These are phyloP conservation scores for Alternaria infectoria DNA, from an alignment of 2,329 filamentous ascomycete species.

Conservation along the genomic window DNA sequence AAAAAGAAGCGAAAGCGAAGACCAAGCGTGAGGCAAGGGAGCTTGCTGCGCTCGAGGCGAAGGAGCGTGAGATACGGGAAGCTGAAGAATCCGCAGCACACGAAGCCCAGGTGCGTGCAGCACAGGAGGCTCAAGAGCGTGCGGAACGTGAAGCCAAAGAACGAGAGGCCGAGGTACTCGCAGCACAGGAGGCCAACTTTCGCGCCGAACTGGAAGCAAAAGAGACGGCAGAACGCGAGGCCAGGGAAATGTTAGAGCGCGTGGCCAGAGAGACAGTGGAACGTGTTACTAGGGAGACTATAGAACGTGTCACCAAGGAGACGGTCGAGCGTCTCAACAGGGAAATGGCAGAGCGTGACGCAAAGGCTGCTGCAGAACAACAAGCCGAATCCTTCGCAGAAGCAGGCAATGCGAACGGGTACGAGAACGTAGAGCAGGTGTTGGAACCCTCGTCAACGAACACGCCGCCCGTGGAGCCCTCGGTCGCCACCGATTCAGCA, in stretches of 20 bases:
- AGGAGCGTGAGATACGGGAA: background rate
- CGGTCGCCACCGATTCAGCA: background rate
- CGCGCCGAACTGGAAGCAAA: background rate
- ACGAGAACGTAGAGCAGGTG: background rate
- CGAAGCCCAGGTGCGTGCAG: background rate
- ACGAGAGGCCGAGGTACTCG: background rate
- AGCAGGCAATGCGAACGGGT: background rate
- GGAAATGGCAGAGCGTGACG: background rate
- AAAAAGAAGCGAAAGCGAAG: background rate
- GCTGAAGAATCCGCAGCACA: background rate
- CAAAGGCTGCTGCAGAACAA: background rate
- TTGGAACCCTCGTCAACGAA: background rate
- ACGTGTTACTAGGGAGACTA: background rate
- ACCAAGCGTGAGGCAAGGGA: background rate
- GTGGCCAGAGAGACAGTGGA: background rate
- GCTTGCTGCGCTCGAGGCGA: background rate
- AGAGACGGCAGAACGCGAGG: background rate
- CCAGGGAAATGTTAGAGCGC: background rate
- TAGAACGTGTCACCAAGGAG: background rate
- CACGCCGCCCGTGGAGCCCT: background rate
- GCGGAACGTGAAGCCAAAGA: background rate
- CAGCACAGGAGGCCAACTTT: background rate
- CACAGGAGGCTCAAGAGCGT: too few relatives aligned
- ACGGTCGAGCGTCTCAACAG: background rate
- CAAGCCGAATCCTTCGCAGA: background rate